Base-by-base conservation (phyloP, 495 filamentous ascomycete genomes). In the Neurospora sp. region DNA sequence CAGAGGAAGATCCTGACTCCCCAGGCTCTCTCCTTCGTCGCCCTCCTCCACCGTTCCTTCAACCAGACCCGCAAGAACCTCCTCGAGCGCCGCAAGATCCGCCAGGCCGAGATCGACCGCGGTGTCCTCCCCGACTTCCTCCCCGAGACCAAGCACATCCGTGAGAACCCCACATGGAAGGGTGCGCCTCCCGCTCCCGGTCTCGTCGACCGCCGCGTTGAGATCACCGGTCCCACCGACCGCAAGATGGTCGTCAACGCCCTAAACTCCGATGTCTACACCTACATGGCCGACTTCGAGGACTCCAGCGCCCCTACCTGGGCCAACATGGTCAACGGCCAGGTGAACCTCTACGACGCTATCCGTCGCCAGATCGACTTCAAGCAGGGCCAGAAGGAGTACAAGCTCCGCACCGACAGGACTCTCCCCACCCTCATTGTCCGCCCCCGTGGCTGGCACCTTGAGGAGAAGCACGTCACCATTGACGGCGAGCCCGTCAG, bases 191-290 rank as follows among this genome's bases (percentile, higher is more conserved):
- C 96, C 18, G 96, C 96, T 10, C 95, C 96, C 0, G 96, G 96
- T 60, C 86, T 99, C 46, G 91, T 98, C 42, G 96, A 99, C 85
- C 90, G 96, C 74, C 88, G 96, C 75, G 94, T 97, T n/a, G 96
- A 99, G 87, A 99, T 99, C 83, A 99, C 96, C 16, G 96, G 96
- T 2, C 96, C 96, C 0, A 98, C 96, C 4, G 96, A 98, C 84
- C 88, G 96, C 74, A 99, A 98, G 89, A 99, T 99, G 96, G 94
- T 99, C 46, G 93, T 99, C 72, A 99, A 99, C 83, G 96, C 96
- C 7, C 79, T 99, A 81, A 99, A 99, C 83, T 91, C 95, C 44
- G 89, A 98, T 80, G 96, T 98, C 23, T 99, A 93, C 93, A 98
- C 96, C 39, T 99, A 99, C 82, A 99, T 99, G 96, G 96, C 96